These are phyloP conservation scores for Teunomyces gatunensis DNA, from an alignment of 805 yeast species.

Conservation along the genomic window DNA sequence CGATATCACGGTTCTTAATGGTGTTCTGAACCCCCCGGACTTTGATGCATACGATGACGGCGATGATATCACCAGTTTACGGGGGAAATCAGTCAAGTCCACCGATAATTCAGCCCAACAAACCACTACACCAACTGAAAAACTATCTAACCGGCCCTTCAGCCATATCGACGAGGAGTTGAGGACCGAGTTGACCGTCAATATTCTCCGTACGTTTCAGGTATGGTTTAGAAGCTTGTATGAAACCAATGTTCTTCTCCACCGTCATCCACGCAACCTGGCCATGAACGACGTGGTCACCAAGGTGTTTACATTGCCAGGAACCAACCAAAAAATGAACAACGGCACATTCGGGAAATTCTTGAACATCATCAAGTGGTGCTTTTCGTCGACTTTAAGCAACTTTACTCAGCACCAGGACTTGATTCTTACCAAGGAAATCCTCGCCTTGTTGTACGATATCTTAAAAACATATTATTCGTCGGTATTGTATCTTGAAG, in stretches of 20 bases:
- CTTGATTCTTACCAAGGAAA: conserved; percentile 23
- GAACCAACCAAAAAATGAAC: conserved; percentile 11
- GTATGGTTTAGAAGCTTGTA: conserved; percentile 20
- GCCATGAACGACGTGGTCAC: conserved; percentile 12
- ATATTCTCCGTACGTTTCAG: conserved; percentile 21
- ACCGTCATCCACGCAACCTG: background rate
- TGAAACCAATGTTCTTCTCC: conserved; percentile 5
- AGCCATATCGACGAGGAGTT: conserved; percentile 20
- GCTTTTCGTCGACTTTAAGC: conserved; percentile 13
- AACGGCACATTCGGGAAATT: conserved; percentile 15
- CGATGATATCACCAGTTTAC: conserved; percentile 20
- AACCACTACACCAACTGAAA: too few relatives aligned
- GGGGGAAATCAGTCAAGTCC: conserved; percentile 8
- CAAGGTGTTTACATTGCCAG: conserved; percentile 19
- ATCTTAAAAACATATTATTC: conserved; percentile 20
- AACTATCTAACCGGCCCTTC: conserved; percentile 6
- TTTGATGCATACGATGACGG: conserved; percentile 14
- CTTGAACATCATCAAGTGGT: conserved; percentile 16
- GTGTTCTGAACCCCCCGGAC: conserved; percentile 3
- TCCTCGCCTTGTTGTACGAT: conserved; percentile 23
- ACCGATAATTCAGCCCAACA: background rate
- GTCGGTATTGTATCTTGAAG: conserved; percentile 13
- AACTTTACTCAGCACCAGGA: conserved; percentile 12
- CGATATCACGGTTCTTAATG: conserved; percentile 19
- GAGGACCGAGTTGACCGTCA: conserved; percentile 19